Evolutionary conservation across 352 stramenopile genomes (phyloP).

Genomic region (Phytophthora tentaculata): DNA sequence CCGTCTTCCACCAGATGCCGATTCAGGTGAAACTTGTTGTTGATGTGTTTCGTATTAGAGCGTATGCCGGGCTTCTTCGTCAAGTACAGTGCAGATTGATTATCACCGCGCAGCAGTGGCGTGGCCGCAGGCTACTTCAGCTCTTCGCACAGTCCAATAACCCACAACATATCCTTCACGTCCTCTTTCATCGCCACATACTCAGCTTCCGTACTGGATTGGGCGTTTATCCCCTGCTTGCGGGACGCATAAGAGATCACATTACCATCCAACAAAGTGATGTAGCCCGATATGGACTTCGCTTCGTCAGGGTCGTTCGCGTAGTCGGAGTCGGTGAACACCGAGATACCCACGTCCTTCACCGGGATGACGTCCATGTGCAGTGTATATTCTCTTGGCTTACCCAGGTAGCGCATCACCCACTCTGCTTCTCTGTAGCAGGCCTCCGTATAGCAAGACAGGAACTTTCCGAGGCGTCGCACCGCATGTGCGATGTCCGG

Average conservation of each 20-base stretch:
- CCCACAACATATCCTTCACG: no score
- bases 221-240: no score
- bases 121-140: background rate
- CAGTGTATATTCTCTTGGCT: background rate
- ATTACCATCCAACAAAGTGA: background rate
- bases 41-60: conserved; percentile 25
- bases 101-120: conserved; percentile 12
- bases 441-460: background rate
- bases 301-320: background rate
- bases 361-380: background rate
- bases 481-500: no score
- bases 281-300: background rate
- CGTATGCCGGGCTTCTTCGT: conserved; percentile 2
- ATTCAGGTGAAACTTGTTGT: conserved; percentile 21
- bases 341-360: background rate
- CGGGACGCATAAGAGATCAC: no score
- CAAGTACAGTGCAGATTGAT: conserved; percentile 3
- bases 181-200: no score
- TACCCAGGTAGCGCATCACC: background rate
- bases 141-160: conserved; percentile 10
- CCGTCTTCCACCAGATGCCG: background rate
- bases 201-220: no score
- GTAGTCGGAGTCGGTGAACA: background rate
- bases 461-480: background rate
- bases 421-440: background rate